Evolutionary conservation across 495 filamentous ascomycete species (phyloP).

Genomic region (Annulohypoxylon nitens): DNA sequence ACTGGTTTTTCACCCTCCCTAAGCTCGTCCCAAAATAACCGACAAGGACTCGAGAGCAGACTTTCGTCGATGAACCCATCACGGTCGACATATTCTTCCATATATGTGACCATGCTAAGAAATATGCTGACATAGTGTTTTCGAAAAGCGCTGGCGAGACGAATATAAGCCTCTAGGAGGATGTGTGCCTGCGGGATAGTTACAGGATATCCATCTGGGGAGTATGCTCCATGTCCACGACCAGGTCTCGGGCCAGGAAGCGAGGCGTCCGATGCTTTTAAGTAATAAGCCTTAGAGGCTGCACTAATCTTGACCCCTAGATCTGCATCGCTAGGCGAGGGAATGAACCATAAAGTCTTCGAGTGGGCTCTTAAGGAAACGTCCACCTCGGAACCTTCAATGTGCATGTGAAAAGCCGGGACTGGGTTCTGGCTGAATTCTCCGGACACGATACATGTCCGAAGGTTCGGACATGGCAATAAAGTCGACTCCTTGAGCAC

Average conservation of each 20-base stretch:
- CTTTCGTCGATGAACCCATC: neutral
- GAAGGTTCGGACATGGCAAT: no score
- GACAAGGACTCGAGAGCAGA: neutral
- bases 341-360: no score
- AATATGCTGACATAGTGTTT: neutral
- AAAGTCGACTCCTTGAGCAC: no score
- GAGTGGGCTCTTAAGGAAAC: no score
- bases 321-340: no score
- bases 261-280: neutral
- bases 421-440: no score
- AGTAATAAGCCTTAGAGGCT: neutral
- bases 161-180: neutral
- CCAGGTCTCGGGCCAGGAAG: neutral
- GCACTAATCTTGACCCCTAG: no score
- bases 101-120: neutral
- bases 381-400: no score
- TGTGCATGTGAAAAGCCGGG: no score
- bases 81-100: neutral
- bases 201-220: neutral
- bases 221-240: neutral
- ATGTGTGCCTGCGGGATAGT: neutral
- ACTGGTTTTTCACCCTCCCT: neutral
- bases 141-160: neutral
- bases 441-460: no score
- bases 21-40: neutral